A percentile compares a stretch with the other conserved stretches of the same genome.
These are phyloP conservation scores for Picochlorum costavermella DNA, from an alignment of 139 green algal genomes.

Conservation along the genomic window DNA sequence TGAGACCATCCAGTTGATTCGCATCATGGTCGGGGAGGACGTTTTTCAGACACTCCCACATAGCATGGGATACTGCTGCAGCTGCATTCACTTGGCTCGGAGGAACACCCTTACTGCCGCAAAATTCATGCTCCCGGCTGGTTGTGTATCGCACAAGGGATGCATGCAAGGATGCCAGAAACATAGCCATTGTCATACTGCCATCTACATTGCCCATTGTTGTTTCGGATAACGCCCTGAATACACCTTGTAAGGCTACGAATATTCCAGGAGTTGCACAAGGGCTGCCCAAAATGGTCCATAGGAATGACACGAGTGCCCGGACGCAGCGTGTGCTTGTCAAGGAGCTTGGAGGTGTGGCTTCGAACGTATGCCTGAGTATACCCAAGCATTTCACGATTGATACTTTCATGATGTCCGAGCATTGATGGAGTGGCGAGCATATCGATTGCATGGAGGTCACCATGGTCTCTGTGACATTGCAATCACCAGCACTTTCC, in stretches of 20 bases:
- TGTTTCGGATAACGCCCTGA: neutral
- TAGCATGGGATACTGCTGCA: too few species aligned
- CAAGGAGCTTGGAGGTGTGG: neutral
- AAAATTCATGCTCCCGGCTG: too few species aligned
- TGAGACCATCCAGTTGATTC: too few species aligned
- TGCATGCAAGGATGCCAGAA: too few species aligned
- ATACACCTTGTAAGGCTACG: neutral
- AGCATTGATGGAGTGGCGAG: too few species aligned
- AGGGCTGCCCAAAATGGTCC: neutral
- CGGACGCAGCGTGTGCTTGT: neutral
- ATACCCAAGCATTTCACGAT: neutral
- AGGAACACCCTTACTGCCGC: too few species aligned
- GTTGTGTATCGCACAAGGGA: too few species aligned
- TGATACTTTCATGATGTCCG: neutral
- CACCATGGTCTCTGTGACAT: conserved; percentile 3
- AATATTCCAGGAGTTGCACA: neutral
- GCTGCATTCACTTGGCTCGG: too few species aligned
- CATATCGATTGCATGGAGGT: neutral
- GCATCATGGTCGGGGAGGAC: too few species aligned
- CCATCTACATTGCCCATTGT: neutral
- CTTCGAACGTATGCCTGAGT: conserved; percentile 1
- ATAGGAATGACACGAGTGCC: neutral
- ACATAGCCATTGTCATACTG: too few species aligned
- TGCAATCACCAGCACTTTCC: neutral
- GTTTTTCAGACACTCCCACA: too few species aligned